These are phyloP conservation scores for Ascocoryne sarcoides DNA, from an alignment of 2,329 filamentous ascomycete genomes.

Conservation along the genomic window DNA sequence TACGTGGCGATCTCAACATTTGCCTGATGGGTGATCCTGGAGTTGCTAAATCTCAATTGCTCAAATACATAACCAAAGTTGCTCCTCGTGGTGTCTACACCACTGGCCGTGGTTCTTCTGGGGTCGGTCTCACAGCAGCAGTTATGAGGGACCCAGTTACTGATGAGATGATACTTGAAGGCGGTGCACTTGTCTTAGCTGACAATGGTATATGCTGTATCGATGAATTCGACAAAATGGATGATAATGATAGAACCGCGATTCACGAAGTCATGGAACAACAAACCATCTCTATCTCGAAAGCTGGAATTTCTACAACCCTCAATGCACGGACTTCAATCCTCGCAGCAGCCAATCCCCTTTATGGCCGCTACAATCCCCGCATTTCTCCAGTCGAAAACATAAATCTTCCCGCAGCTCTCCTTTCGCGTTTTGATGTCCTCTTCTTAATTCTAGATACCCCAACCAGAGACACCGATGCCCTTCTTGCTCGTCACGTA, in stretches of 20 bases:
- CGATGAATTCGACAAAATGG: slow-evolving; percentile 83
- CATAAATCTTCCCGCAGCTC: slow-evolving; percentile 95
- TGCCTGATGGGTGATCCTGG: slow-evolving; percentile 98
- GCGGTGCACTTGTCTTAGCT: slow-evolving; percentile 68
- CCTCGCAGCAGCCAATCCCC: slow-evolving; percentile 88
- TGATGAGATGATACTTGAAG: slow-evolving; percentile 71
- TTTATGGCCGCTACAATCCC: slow-evolving; percentile 97
- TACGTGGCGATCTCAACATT: slow-evolving; percentile 97
- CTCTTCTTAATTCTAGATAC: slow-evolving; percentile 96
- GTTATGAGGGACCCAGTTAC: slow-evolving; percentile 75
- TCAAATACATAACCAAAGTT: slow-evolving; percentile 98
- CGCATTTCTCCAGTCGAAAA: slow-evolving; percentile 96
- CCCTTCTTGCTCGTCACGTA: slow-evolving; percentile 91
- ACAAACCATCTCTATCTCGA: slow-evolving; percentile 76
- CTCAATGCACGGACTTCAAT: slow-evolving; percentile 95
- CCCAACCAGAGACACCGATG: slow-evolving; percentile 78
- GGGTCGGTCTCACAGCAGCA: slow-evolving; percentile 73
- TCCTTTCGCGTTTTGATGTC: slow-evolving; percentile 94
- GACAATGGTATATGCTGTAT: slow-evolving; percentile 80
- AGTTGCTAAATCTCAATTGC: slow-evolving; percentile 96
- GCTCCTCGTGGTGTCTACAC: slow-evolving; percentile 82
- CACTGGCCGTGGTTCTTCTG: slow-evolving; percentile 71
- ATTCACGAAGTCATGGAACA: slow-evolving; percentile 87
- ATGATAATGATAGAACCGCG: slow-evolving; percentile 66
- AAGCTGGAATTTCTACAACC: slow-evolving; percentile 92